Evolutionary conservation across 176 grass and related monocot species (phyloP).

Genomic region (Bolboschoenus planiculmis): DNA sequence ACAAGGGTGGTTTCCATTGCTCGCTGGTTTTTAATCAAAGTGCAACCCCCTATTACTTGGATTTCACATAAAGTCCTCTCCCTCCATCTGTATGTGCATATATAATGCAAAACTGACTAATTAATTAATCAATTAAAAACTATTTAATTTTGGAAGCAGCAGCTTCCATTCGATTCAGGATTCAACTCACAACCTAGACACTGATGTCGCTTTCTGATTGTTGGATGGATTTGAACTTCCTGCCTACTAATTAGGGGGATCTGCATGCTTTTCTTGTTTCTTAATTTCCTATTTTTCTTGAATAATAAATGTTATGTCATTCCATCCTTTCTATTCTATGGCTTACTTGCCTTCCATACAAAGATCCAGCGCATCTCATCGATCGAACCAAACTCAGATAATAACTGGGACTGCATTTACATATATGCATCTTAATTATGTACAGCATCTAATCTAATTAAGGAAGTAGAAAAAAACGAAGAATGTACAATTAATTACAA

Average conservation of each 20-base stretch:
- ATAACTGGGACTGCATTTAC: neutral
- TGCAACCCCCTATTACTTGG: slow-evolving; percentile 28
- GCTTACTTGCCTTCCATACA: neutral
- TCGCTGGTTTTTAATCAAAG: neutral
- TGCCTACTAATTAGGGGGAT: slow-evolving; percentile 4
- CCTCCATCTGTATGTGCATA: neutral
- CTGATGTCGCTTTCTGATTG: slow-evolving; percentile 22
- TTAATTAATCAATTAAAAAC: neutral
- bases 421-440: neutral
- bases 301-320: neutral
- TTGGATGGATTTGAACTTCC: slow-evolving; percentile 20
- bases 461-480: neutral
- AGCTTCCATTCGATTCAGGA: neutral
- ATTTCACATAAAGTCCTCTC: slow-evolving; percentile 44
- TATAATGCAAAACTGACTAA: neutral
- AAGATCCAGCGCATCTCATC: neutral
- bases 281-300: neutral
- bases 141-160: neutral
- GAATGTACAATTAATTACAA: neutral
- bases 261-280: neutral
- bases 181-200: neutral
- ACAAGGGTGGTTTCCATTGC: slow-evolving; percentile 35
- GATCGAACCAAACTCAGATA: neutral
- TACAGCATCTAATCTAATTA: neutral
- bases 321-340: neutral